Conservation (phyloP, 345 rosid genomes). For the Populus deltoides region DNA sequence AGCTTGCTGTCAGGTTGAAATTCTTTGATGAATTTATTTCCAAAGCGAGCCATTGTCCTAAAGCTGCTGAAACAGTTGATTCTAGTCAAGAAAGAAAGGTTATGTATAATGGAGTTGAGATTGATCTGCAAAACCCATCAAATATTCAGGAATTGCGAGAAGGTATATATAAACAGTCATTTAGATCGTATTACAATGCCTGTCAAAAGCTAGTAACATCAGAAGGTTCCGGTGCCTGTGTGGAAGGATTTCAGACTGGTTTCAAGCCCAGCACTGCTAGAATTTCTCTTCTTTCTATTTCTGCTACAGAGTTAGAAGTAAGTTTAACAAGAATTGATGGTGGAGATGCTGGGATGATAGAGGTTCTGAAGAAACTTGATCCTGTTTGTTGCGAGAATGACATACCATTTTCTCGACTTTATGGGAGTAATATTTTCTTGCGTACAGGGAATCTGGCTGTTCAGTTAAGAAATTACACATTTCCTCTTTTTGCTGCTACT, state of each 20-base stretch:
- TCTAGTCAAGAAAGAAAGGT: conserved; percentile 45
- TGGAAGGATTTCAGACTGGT: conserved; percentile 84
- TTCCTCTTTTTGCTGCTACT: conserved; percentile 78
- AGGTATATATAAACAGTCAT: conserved; percentile 63
- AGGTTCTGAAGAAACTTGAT: conserved; percentile 75
- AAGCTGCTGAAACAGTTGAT: conserved; percentile 53
- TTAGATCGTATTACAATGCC: conserved; percentile 77
- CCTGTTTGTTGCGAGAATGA: conserved; percentile 61
- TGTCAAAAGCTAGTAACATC: conserved; percentile 68
- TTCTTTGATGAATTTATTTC: conserved; percentile 65
- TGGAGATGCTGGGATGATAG: conserved; percentile 87
- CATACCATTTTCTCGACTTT: conserved; percentile 89
- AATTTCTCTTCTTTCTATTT: conserved; percentile 70
- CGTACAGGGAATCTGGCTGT: conserved; percentile 55
- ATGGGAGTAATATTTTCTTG: conserved; percentile 73
- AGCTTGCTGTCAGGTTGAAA: conserved; percentile 84
- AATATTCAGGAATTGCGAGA: conserved; percentile 60
- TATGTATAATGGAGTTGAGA: conserved; percentile 55
- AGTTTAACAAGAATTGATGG: conserved; percentile 74
- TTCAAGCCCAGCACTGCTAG: conserved; percentile 73
- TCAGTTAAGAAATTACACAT: conserved; percentile 78
- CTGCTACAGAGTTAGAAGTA: conserved; percentile 83
- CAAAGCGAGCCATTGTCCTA: conserved; percentile 41
- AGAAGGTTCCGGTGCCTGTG: conserved; percentile 83
- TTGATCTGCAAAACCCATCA: conserved; percentile 59